Percentiles rank a stretch among this genome's conserved stretches.
Conservation (phyloP, 1,139 yeast genomes). For the Nakaseomyces uthaithaninus region DNA sequence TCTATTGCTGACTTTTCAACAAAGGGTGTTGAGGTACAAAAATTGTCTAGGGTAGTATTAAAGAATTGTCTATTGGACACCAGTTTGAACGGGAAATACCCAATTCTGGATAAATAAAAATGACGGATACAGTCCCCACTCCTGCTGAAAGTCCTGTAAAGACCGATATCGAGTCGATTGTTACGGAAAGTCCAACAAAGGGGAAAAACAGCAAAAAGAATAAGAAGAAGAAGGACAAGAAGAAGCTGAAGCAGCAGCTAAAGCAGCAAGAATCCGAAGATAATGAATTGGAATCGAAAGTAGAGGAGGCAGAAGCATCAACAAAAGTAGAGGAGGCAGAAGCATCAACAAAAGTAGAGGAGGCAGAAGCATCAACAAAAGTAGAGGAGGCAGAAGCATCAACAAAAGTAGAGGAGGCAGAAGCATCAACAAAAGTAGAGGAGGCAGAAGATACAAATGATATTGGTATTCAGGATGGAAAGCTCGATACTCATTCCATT, state of each 20-base stretch:
- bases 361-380: no score
- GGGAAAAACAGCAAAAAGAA: constrained; percentile 7
- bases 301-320: neutral
- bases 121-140: no score
- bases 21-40: no score
- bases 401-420: neutral
- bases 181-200: constrained; percentile 8
- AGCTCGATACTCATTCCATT: no score
- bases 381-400: no score
- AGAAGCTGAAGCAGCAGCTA: neutral
- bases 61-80: no score
- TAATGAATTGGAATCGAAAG: neutral
- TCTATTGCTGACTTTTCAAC: no score
- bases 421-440: neutral
- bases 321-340: neutral
- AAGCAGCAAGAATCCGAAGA: neutral
- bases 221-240: constrained; percentile 5
- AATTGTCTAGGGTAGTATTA: no score
- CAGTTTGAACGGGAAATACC: no score
- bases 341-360: neutral
- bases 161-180: constrained; percentile 4
- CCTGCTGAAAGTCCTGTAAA: no score
- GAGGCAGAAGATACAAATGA: neutral
- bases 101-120: no score
- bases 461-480: no score